A percentile compares a stretch with the other conserved stretches of the same genome.
Evolutionary conservation across 1,284 basidiomycete genomes (phyloP).

Genomic region (Tylopilus orsonianus): DNA sequence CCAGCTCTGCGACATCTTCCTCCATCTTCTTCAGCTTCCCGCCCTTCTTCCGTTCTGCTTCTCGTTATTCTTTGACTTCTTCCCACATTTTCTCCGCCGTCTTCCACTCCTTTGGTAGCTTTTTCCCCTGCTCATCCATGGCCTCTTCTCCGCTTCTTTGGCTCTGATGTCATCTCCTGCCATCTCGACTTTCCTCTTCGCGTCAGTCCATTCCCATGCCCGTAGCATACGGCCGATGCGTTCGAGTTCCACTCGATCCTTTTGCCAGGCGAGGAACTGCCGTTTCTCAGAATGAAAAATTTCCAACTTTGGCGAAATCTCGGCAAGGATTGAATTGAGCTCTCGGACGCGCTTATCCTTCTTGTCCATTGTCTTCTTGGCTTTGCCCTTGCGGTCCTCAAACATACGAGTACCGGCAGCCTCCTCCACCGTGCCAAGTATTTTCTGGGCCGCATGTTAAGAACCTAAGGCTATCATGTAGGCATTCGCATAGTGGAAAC

Average conservation of each 20-base stretch:
- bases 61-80: constrained; percentile 67
- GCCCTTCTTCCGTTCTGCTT: constrained; percentile 66
- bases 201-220: constrained; percentile 87
- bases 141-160: constrained; percentile 45
- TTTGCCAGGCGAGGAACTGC: constrained; percentile 89
- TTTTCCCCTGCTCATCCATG: constrained; percentile 51
- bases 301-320: constrained; percentile 94
- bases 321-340: constrained; percentile 74
- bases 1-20: constrained; percentile 76
- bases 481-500: neutral
- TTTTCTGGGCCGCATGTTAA: constrained; percentile 99
- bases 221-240: constrained; percentile 83
- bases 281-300: constrained; percentile 90
- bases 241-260: constrained; percentile 87
- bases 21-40: constrained; percentile 76
- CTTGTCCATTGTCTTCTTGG: constrained; percentile 94
- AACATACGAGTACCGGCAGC: constrained; percentile 99
- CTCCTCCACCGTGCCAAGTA: constrained; percentile 98
- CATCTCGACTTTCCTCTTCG: constrained; percentile 43
- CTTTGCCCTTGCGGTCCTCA: constrained; percentile 97
- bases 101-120: constrained; percentile 46
- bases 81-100: constrained; percentile 54
- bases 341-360: constrained; percentile 97
- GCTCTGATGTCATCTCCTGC: constrained; percentile 58
- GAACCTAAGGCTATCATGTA: constrained; percentile 46